These are phyloP conservation scores for Nicotiana sylvestris DNA, from an alignment of 257 asterid species.

Conservation along the genomic window DNA sequence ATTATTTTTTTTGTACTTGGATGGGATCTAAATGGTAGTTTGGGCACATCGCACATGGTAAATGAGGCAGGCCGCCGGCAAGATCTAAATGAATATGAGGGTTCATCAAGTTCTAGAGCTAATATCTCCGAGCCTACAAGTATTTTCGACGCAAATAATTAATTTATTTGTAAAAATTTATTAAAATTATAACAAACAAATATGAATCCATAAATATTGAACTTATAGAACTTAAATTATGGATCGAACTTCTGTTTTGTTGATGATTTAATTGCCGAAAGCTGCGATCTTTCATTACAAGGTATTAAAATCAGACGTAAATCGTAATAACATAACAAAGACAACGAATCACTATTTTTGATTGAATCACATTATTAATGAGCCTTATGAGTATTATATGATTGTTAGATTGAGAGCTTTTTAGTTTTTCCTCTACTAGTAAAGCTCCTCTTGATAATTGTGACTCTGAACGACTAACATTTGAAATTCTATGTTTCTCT, in stretches of 20 bases:
- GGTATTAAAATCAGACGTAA: neutral
- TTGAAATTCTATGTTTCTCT: neutral
- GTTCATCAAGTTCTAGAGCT: neutral
- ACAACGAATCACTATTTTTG: neutral
- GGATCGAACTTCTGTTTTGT: no score
- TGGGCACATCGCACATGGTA: neutral
- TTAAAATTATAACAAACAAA: no score
- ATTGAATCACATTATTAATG: neutral
- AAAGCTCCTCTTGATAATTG: neutral
- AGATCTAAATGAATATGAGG: neutral
- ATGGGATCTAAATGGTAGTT: neutral
- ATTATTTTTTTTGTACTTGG: neutral
- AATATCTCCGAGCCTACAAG: neutral
- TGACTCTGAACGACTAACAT: neutral
- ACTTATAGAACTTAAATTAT: no score
- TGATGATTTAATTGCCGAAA: neutral
- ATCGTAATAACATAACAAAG: neutral
- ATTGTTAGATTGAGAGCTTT: neutral
- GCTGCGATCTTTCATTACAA: neutral
- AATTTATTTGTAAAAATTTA: no score
- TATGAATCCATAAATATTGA: no score
- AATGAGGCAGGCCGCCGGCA: neutral
- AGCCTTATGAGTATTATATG: neutral
- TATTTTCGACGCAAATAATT: no score
- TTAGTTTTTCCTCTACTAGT: neutral